phyloP scores from a whole-genome alignment of 1,284 basidiomycete genomes.

The Irpex rosettiformis region DNA sequence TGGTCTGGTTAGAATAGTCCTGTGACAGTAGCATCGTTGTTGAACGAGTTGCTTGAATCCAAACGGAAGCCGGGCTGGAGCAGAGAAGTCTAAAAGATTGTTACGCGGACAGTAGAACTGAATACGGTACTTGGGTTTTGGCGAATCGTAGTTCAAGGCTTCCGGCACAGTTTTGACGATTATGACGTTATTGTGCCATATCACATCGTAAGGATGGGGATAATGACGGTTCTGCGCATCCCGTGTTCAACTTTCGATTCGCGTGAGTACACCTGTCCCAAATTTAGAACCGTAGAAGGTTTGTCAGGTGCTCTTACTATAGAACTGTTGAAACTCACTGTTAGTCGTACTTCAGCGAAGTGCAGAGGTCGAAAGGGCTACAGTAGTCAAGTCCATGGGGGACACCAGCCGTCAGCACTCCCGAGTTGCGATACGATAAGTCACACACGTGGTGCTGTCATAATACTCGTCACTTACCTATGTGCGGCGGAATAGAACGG shows the following conservation, averaged over 20 bases:
- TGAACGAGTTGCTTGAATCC: background rate
- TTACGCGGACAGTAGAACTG: background rate
- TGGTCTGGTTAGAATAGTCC: background rate
- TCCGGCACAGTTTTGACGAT: background rate
- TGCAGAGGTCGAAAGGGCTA: no score
- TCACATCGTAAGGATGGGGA: background rate
- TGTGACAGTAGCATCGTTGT: background rate
- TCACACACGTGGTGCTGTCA: no score
- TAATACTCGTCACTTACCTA: no score
- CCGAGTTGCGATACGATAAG: no score
- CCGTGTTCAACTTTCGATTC: background rate
- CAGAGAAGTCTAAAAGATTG: background rate
- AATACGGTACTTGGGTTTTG: background rate
- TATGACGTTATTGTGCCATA: background rate
- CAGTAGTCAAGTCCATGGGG: no score
- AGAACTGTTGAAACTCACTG: no score
- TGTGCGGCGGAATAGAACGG: no score
- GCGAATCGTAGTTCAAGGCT: background rate
- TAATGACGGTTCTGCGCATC: background rate
- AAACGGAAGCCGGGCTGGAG: background rate
- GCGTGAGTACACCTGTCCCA: no score
- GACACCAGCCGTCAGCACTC: no score
- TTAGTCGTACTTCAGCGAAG: no score
- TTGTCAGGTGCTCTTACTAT: no score
- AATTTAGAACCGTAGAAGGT: no score